Base-by-base conservation (phyloP, 768 basidiomycete species). In the Hysterangium stoloniferum region DNA sequence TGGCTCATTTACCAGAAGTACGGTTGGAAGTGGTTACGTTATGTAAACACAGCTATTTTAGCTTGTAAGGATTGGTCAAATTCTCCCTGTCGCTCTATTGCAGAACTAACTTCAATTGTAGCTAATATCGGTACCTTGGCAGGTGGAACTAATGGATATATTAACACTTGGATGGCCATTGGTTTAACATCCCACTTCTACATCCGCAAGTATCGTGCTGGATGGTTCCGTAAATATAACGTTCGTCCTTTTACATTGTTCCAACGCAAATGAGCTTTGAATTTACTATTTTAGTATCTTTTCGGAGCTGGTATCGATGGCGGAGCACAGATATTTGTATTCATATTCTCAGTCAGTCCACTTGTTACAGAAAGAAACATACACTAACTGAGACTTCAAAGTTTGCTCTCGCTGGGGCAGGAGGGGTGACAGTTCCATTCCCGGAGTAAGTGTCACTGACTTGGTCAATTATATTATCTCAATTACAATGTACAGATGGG, bases 251-350 rank as follows among this genome's bases (percentile, higher is more conserved):
- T 22, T 12, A 13, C 40, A 22, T 13, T 41, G 4, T 41, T 12
- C 11, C 40, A 12, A 11, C 22, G 40, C 28, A 35, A n/a, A n/a
- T n/a, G 6, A 17, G 9, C 4, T 17, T 12, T 11, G 22, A 29
- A 34, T 11, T 24, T 27, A 24, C 4, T 4, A 71, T 71, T 57
- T 82, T 82, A 84, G 59, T 82, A 81, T 58, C 75, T 82, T 33
- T 63, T 84, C 2, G 79, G 79, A 27, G 84, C 80, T 33, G 82
- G 76, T 6, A 65, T 82, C 33, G 79, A 81, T 57, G 80, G 80
- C 24, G 80, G 82, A 6, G 75, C 78, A 13, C 80, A 82, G 59
- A 71, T 80, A 45, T 80, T 81, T 76, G 70, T 78, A 20, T 79
- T 81, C 59, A 68, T 82, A 31, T 66, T 80, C 4, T 78, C 79